phyloP scores from a whole-genome alignment of 2,329 filamentous ascomycete species.

The Coniella lustricola region DNA sequence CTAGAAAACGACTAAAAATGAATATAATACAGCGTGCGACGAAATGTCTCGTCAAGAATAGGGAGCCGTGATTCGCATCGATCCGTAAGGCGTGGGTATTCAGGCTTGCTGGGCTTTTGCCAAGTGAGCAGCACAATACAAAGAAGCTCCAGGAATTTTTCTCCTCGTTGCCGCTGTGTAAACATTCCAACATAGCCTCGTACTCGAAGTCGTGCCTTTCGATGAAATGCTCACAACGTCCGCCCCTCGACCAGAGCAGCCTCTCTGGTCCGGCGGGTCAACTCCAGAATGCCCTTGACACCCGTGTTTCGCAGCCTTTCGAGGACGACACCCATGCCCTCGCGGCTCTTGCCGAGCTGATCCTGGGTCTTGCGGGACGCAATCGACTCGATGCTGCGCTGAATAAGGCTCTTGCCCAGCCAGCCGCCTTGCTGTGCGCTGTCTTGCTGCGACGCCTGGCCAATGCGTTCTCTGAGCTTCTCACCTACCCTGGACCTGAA shows the following conservation, averaged over 20 bases:
- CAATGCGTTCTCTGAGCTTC: constrained; percentile 50
- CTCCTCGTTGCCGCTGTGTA: too few relatives aligned
- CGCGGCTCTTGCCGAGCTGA: constrained; percentile 71
- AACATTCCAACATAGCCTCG: not conserved
- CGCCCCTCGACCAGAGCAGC: constrained; percentile 14
- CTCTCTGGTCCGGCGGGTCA: constrained; percentile 39
- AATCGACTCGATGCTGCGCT: constrained; percentile 72
- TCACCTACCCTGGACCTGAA: constrained; percentile 68
- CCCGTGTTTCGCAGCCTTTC: constrained; percentile 58
- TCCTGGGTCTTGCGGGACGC: constrained; percentile 71
- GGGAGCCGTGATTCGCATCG: not conserved
- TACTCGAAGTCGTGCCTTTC: not conserved
- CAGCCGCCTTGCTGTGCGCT: constrained; percentile 28
- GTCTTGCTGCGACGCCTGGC: constrained; percentile 29
- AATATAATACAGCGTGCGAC: constrained; percentile 6
- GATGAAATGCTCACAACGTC: not conserved
- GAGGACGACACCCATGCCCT: constrained; percentile 77
- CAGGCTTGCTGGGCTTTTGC: too few relatives aligned
- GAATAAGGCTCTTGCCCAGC: constrained; percentile 47
- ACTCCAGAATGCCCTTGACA: constrained; percentile 51
- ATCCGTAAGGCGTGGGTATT: not conserved
- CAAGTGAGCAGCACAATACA: not conserved
- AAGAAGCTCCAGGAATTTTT: not conserved
- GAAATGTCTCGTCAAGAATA: not conserved
- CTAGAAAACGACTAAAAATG: constrained; percentile 5